Percentiles rank a stretch among this genome's conserved stretches.
phyloP scores from a whole-genome alignment of 78 protist genomes.

The Chrysochromulina tobinii region DNA sequence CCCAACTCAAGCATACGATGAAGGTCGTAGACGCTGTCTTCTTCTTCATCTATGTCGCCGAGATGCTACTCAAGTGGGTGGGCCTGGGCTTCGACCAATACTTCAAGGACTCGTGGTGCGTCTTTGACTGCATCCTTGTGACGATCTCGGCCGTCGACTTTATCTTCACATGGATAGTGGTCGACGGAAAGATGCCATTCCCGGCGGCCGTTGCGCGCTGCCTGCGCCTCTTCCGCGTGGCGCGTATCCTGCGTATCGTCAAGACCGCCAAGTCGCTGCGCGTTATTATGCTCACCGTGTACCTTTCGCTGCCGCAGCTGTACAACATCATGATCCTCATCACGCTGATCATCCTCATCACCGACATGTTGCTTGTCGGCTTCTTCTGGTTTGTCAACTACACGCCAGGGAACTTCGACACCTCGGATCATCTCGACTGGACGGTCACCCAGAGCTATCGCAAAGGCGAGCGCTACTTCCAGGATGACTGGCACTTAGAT shows the following conservation, averaged over 20 bases:
- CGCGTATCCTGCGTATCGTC: constrained; percentile 26
- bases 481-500: too few relatives aligned
- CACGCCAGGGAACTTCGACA: neutral
- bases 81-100: constrained; percentile 28
- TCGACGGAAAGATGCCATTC: neutral
- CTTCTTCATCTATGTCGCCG: neutral
- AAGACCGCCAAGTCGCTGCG: constrained; percentile 26
- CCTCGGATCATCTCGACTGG: too few relatives aligned
- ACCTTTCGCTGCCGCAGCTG: constrained; percentile 34
- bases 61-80: constrained; percentile 5
- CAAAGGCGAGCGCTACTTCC: neutral
- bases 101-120: constrained; percentile 26
- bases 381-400: constrained; percentile 1
- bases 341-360: constrained; percentile 38
- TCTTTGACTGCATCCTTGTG: constrained; percentile 31
- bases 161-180: neutral
- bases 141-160: neutral
- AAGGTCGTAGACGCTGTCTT: neutral
- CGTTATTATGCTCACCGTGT: constrained; percentile 24
- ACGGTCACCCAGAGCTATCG: neutral
- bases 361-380: constrained; percentile 13
- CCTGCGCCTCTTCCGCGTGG: neutral
- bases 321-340: constrained; percentile 32
- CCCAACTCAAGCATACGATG: neutral
- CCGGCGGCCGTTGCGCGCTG: neutral